These are phyloP conservation scores for Microcyclosporella mali DNA, from an alignment of 2,329 filamentous ascomycete species.

Conservation along the genomic window DNA sequence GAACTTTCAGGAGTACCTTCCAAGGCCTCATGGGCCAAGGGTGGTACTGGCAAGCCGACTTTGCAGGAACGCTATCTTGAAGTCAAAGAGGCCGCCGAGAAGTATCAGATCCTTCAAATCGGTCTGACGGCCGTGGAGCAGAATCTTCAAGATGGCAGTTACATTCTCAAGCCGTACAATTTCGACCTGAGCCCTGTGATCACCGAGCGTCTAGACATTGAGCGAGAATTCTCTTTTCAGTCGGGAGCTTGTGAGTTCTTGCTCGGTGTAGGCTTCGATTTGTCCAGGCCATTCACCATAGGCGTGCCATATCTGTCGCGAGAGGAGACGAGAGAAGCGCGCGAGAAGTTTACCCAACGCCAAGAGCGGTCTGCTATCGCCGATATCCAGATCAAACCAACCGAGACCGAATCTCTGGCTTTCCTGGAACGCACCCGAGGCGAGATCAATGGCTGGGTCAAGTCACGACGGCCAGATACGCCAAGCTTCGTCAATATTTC, in stretches of 20 bases:
- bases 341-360: conserved; percentile 40
- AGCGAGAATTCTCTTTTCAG: conserved; percentile 55
- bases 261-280: conserved; percentile 51
- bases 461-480: conserved; percentile 22
- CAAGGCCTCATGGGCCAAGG: conserved; percentile 30
- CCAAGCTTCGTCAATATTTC: conserved; percentile 32
- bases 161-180: conserved; percentile 59
- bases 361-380: conserved; percentile 36
- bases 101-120: conserved; percentile 59
- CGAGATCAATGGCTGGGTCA: conserved; percentile 44
- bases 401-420: conserved; percentile 47
- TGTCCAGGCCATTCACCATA: conserved; percentile 49
- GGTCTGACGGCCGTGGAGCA: conserved; percentile 62
- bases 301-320: conserved; percentile 60
- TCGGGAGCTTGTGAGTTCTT: conserved; percentile 58
- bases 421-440: conserved; percentile 45
- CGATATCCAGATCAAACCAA: conserved; percentile 47
- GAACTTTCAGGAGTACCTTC: conserved; percentile 59
- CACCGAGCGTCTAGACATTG: conserved; percentile 47
- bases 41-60: conserved; percentile 40
- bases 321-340: conserved; percentile 48
- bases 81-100: conserved; percentile 54
- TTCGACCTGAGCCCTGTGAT: conserved; percentile 55
- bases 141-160: conserved; percentile 48
- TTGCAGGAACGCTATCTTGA: conserved; percentile 58